These are phyloP conservation scores for Sideroxylon spinosum DNA, from an alignment of 179 eudicot genomes.

Conservation along the genomic window DNA sequence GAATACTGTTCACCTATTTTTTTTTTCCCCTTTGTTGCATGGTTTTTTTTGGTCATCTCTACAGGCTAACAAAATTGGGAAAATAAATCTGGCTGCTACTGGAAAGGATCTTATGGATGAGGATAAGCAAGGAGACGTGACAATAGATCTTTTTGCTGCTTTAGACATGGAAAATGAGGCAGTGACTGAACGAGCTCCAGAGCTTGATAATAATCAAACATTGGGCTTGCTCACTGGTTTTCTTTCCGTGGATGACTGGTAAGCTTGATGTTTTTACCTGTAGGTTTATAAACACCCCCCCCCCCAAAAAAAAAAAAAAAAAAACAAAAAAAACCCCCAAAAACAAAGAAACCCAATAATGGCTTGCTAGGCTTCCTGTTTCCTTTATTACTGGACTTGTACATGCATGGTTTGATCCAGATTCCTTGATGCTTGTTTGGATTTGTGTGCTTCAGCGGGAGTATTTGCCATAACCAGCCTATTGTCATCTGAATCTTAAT, in stretches of 20 bases:
- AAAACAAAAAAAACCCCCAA: too few species aligned
- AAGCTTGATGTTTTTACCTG: constrained; percentile 22
- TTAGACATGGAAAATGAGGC: constrained; percentile 82
- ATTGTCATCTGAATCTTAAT: neutral
- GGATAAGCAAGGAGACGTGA: constrained; percentile 95
- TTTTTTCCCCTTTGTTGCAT: neutral
- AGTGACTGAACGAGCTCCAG: constrained; percentile 56
- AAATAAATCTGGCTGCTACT: constrained; percentile 96
- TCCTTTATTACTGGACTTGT: neutral
- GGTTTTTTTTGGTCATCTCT: neutral
- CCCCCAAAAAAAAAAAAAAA: too few species aligned
- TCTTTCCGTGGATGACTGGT: constrained; percentile 95
- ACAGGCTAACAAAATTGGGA: constrained; percentile 96
- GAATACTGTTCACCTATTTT: neutral
- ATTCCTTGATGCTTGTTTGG: neutral
- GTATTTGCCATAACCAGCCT: neutral
- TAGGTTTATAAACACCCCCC: too few species aligned
- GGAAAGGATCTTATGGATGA: constrained; percentile 99
- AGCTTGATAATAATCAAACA: constrained; percentile 78
- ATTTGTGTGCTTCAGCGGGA: neutral
- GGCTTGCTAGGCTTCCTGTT: neutral
- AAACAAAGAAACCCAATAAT: neutral
- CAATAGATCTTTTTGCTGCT: constrained; percentile 84
- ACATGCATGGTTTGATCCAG: neutral
- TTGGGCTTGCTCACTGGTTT: constrained; percentile 88